phyloP scores from a whole-genome alignment of 164 flowering plant species.

The Cinnamomum chago region DNA sequence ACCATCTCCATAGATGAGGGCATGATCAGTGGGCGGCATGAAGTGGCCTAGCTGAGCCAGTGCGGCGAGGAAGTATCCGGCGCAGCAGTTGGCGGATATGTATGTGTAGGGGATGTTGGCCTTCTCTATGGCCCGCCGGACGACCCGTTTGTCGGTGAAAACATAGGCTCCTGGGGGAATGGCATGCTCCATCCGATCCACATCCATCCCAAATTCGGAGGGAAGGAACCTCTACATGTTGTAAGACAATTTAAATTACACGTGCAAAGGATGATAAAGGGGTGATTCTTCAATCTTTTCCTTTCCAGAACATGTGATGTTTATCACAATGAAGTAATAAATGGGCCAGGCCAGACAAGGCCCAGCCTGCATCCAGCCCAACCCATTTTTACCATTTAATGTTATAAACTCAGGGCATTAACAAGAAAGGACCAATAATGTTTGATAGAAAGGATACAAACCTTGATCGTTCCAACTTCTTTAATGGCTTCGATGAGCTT shows the following conservation, averaged over 20 bases:
- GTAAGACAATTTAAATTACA: no score
- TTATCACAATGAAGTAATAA: no score
- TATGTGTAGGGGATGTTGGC: constrained; percentile 28
- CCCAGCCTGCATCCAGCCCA: no score
- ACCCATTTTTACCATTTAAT: no score
- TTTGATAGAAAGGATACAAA: background rate
- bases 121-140: constrained; percentile 26
- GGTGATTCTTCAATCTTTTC: no score
- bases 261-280: no score
- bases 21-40: constrained; percentile 31
- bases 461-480: constrained; percentile 69
- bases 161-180: constrained; percentile 23
- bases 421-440: no score
- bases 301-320: no score
- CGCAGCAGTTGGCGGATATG: constrained; percentile 24
- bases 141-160: constrained; percentile 21
- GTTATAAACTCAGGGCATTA: no score
- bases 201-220: constrained; percentile 40
- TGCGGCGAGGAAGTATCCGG: constrained; percentile 16
- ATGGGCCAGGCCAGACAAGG: no score
- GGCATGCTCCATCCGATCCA: constrained; percentile 31
- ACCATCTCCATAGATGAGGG: constrained; percentile 29
- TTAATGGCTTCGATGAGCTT: constrained; percentile 65
- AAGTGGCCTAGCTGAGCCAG: constrained; percentile 26
- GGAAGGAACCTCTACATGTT: constrained; percentile 24